Evolutionary conservation across 805 yeast species (phyloP).

Genomic region (Cephaloascus albidus): DNA sequence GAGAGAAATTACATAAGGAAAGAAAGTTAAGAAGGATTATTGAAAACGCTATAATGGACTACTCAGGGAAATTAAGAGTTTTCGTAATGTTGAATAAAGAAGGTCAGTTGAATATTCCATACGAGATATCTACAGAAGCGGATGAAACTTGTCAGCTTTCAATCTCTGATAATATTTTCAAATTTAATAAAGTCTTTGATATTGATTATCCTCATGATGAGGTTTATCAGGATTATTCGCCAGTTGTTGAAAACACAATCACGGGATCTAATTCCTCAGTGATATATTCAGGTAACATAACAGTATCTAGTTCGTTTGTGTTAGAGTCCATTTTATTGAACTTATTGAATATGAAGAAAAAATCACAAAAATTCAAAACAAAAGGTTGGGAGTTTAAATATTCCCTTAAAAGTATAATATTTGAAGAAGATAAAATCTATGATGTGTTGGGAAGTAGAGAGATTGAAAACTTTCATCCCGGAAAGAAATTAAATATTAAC

Average conservation of each 20-base stretch:
- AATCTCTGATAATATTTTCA: slow-evolving; percentile 2
- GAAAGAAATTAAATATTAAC: background rate
- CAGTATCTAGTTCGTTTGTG: background rate
- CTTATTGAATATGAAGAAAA: background rate
- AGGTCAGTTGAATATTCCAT: background rate
- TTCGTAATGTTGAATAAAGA: slow-evolving; percentile 8
- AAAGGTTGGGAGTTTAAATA: background rate
- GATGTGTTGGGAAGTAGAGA: background rate
- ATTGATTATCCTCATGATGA: slow-evolving; percentile 1
- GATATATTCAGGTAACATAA: slow-evolving; percentile 9
- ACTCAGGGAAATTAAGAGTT: slow-evolving; percentile 16
- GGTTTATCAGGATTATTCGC: slow-evolving; percentile 12
- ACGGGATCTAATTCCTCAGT: slow-evolving; percentile 11
- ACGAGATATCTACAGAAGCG: background rate
- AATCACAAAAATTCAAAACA: background rate
- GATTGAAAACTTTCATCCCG: background rate
- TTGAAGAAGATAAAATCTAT: background rate
- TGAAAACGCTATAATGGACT: slow-evolving; percentile 38
- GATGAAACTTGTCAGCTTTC: background rate
- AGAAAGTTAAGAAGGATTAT: slow-evolving; percentile 28
- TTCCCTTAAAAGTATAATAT: background rate
- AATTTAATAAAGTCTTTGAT: slow-evolving; percentile 12
- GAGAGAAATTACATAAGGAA: slow-evolving; percentile 21
- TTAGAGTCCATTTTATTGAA: background rate
- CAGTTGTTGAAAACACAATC: slow-evolving; percentile 10